Evolutionary conservation across 148 eudicot genomes (phyloP).

Genomic region (Amaranthus cruentus): DNA sequence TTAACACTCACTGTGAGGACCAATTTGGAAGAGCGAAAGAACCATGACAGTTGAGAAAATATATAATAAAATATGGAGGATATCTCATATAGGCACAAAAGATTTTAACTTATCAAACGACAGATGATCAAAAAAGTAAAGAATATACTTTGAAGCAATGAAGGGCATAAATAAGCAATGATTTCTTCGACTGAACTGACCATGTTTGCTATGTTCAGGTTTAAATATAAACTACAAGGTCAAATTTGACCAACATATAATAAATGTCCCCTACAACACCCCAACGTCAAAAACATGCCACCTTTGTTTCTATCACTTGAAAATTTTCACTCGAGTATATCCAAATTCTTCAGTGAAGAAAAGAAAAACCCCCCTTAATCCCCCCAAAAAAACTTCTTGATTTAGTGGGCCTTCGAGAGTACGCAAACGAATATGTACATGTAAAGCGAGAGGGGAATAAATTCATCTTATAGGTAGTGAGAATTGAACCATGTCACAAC

Average conservation of each 20-base stretch:
- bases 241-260: neutral
- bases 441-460: too few relatives aligned
- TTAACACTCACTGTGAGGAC: too few relatives aligned
- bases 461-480: too few relatives aligned
- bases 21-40: too few relatives aligned
- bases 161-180: neutral
- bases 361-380: neutral
- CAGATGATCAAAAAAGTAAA: neutral
- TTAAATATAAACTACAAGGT: neutral
- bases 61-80: too few relatives aligned
- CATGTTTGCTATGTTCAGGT: neutral
- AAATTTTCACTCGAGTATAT: neutral
- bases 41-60: too few relatives aligned
- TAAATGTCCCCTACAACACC: neutral
- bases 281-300: neutral
- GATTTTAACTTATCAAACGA: too few relatives aligned
- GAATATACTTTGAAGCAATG: neutral
- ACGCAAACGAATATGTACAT: too few relatives aligned
- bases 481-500: too few relatives aligned
- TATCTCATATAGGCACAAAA: too few relatives aligned
- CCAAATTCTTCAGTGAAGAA: neutral
- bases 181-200: neutral
- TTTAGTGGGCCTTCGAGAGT: too few relatives aligned
- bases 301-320: neutral
- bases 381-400: too few relatives aligned